These are phyloP conservation scores for Guillardia theta DNA, from an alignment of 78 protist species.

Conservation along the genomic window DNA sequence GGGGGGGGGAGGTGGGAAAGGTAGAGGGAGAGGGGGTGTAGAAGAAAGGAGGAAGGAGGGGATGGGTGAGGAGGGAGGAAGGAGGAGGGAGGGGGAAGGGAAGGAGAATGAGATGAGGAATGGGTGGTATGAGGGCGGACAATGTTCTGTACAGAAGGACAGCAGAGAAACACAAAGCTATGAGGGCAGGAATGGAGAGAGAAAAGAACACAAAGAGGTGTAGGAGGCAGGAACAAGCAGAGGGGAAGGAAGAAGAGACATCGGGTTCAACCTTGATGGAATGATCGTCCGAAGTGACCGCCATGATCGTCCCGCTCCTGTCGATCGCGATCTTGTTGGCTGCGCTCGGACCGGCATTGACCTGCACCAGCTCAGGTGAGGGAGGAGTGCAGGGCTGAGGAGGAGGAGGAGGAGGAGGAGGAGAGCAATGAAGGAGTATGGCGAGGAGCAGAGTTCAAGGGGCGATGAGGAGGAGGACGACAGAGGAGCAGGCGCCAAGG, in stretches of 20 bases:
- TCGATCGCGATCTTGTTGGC: slow-evolving; percentile 33
- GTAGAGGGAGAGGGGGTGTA: too few relatives aligned
- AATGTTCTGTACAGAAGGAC: too few relatives aligned
- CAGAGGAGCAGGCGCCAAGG: background rate
- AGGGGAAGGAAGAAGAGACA: background rate
- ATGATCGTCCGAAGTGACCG: background rate
- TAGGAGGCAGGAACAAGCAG: background rate
- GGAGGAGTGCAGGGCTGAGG: background rate
- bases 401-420: background rate
- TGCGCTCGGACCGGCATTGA: slow-evolving; percentile 23
- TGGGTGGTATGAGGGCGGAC: too few relatives aligned
- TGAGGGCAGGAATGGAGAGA: background rate
- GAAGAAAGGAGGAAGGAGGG: too few relatives aligned
- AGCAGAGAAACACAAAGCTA: background rate
- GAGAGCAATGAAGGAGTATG: background rate
- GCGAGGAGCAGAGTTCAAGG: background rate
- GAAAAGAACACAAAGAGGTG: background rate
- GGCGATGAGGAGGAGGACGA: background rate
- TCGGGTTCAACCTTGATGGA: background rate
- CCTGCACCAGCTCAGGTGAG: background rate
- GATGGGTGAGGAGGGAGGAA: too few relatives aligned
- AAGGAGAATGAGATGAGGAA: too few relatives aligned
- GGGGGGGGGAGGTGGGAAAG: too few relatives aligned
- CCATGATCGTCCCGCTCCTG: slow-evolving; percentile 17
- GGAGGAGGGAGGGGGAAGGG: too few relatives aligned